phyloP scores from a whole-genome alignment of 2,329 filamentous ascomycete genomes.

The Mariannaea sp. region DNA sequence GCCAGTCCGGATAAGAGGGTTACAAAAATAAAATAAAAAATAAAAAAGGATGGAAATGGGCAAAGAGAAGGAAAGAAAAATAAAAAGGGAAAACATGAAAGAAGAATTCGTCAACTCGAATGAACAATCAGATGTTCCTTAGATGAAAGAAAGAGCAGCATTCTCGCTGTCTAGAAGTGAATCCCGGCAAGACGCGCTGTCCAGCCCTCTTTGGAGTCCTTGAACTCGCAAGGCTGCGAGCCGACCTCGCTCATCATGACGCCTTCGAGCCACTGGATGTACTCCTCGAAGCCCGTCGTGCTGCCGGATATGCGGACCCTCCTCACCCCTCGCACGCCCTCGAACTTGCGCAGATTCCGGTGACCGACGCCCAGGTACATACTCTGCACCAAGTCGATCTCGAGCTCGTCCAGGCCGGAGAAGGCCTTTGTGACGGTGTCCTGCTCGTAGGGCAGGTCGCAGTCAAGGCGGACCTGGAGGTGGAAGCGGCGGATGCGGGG shows the following conservation, averaged over 20 bases:
- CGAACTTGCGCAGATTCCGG: slow-evolving; percentile 47
- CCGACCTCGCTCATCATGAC: slow-evolving; percentile 43
- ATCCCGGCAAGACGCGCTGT: slow-evolving; percentile 29
- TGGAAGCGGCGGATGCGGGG: slow-evolving; percentile 47
- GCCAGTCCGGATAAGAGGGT: no score
- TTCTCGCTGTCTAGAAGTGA: slow-evolving; percentile 24
- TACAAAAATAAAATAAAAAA: no score
- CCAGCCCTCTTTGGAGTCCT: slow-evolving; percentile 32
- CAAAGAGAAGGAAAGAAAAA: neutral
- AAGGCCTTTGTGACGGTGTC: slow-evolving; percentile 42
- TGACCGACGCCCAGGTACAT: slow-evolving; percentile 46
- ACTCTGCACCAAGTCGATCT: slow-evolving; percentile 47
- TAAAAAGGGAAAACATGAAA: neutral
- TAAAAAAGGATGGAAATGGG: neutral
- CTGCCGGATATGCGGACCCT: slow-evolving; percentile 45
- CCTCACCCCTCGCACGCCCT: slow-evolving; percentile 49
- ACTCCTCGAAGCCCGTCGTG: slow-evolving; percentile 49
- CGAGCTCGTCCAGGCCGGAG: slow-evolving; percentile 45
- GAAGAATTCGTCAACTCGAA: no score
- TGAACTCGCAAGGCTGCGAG: slow-evolving; percentile 27
- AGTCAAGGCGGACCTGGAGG: slow-evolving; percentile 49
- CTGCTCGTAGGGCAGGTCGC: slow-evolving; percentile 42
- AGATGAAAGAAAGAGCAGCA: neutral
- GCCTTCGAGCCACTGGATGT: slow-evolving; percentile 47
- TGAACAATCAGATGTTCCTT: no score